Evolutionary conservation across 2,329 filamentous ascomycete genomes (phyloP).

Genomic region (Cadophora gregata): DNA sequence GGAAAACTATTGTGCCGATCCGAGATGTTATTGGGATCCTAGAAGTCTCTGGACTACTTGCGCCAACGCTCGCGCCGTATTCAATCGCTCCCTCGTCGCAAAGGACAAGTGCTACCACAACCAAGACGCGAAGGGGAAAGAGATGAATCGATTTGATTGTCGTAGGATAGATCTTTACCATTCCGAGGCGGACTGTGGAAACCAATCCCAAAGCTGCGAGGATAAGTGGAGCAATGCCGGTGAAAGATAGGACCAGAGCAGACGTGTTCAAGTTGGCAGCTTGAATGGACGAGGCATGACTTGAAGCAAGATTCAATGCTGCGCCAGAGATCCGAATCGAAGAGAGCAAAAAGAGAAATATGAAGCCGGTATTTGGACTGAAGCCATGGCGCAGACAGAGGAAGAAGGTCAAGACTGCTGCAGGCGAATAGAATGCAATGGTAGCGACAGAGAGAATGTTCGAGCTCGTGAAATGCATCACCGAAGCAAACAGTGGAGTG

Average conservation of each 20-base stretch:
- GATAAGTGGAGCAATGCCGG: neutral
- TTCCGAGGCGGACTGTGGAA: neutral
- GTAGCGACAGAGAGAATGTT: constrained; percentile 3
- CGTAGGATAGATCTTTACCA: constrained; percentile 14
- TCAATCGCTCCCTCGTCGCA: constrained; percentile 7
- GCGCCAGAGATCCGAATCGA: constrained; percentile 23
- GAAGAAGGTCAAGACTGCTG: constrained; percentile 27
- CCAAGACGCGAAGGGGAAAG: neutral
- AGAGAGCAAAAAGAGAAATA: constrained; percentile 24
- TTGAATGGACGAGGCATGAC: constrained; percentile 10
- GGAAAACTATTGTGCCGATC: neutral
- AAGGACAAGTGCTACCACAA: neutral
- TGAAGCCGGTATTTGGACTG: constrained; percentile 13
- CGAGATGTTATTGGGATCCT: neutral
- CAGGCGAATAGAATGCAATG: constrained; percentile 15
- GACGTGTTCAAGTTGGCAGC: neutral
- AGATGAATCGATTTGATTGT: neutral
- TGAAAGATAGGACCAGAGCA: neutral
- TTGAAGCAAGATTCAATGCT: constrained; percentile 12
- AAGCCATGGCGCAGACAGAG: constrained; percentile 20
- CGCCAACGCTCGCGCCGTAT: constrained; percentile 34
- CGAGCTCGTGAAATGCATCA: constrained; percentile 7
- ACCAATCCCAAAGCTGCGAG: constrained; percentile 1
- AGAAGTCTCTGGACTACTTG: constrained; percentile 35
- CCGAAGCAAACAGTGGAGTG: neutral